Percentiles rank a stretch among this genome's conserved stretches.
Conservation (phyloP, 257 asterid genomes). For the Anisodus tanguticus region DNA sequence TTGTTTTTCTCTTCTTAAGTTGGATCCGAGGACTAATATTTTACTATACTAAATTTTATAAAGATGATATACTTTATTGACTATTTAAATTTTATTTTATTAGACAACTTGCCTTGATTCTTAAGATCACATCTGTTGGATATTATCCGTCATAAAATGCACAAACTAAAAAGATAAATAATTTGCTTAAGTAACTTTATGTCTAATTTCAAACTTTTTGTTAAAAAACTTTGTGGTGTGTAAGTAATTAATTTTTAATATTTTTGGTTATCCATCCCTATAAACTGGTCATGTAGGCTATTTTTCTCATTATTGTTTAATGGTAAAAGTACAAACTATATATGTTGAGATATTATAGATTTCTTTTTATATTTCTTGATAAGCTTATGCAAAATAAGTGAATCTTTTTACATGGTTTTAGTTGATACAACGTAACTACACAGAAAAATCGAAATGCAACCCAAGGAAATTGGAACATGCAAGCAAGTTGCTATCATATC, state of each 20-base stretch:
- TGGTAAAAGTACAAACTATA: neutral
- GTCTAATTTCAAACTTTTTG: neutral
- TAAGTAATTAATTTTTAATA: neutral
- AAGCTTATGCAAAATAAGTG: neutral
- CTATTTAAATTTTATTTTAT: neutral
- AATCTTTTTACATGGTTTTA: conserved; percentile 12
- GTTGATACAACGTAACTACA: neutral
- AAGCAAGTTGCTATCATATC: conserved; percentile 1
- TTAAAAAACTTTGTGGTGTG: neutral
- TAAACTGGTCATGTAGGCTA: neutral
- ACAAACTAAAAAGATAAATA: neutral
- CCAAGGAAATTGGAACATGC: conserved; percentile 25
- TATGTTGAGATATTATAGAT: neutral
- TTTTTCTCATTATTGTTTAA: neutral
- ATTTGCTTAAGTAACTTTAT: neutral
- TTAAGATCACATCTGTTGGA: neutral
- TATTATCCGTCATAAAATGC: neutral
- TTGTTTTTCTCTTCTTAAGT: neutral
- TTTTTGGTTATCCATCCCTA: neutral
- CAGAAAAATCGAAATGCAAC: neutral
- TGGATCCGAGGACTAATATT: neutral
- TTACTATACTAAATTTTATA: neutral
- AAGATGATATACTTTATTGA: neutral
- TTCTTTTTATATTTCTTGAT: neutral
- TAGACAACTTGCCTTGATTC: neutral